Evolutionary conservation across 2,329 filamentous ascomycete species (phyloP).

Genomic region (Colletotrichum sp.): DNA sequence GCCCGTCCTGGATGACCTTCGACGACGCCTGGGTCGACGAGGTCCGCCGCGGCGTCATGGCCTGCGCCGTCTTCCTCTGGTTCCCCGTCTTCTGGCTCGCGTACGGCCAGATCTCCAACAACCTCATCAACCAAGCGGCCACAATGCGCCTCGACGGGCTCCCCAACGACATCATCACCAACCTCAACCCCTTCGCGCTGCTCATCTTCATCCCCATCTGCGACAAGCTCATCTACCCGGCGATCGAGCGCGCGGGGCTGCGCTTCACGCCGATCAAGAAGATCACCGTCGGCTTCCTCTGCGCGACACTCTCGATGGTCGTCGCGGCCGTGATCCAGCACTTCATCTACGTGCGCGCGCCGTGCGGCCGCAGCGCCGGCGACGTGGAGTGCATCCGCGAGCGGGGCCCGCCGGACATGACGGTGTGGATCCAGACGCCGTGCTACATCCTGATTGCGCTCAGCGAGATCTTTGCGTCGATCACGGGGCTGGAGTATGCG

Average conservation of each 20-base stretch:
- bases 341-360: conserved; percentile 57
- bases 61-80: conserved; percentile 59
- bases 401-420: conserved; percentile 46
- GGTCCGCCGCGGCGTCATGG: conserved; percentile 58
- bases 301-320: conserved; percentile 30
- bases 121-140: conserved; percentile 18
- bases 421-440: conserved; percentile 54
- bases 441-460: conserved; percentile 33
- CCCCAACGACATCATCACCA: conserved; percentile 17
- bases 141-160: conserved; percentile 16
- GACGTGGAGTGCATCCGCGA: conserved; percentile 47
- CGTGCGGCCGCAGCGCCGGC: conserved; percentile 51
- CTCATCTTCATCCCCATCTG: conserved; percentile 77
- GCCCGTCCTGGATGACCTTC: conserved; percentile 65
- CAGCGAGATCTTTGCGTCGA: conserved; percentile 32
- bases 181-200: conserved; percentile 57
- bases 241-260: conserved; percentile 58
- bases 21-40: conserved; percentile 72
- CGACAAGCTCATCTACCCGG: conserved; percentile 64
- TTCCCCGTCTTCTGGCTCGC: conserved; percentile 21
- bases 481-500: conserved; percentile 63
- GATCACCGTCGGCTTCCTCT: conserved; percentile 49
- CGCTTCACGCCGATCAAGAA: conserved; percentile 68
- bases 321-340: conserved; percentile 42
- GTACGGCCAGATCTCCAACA: conserved; percentile 16